Conservation (phyloP, 768 basidiomycete genomes). For the Mrakia hoshinonis region DNA sequence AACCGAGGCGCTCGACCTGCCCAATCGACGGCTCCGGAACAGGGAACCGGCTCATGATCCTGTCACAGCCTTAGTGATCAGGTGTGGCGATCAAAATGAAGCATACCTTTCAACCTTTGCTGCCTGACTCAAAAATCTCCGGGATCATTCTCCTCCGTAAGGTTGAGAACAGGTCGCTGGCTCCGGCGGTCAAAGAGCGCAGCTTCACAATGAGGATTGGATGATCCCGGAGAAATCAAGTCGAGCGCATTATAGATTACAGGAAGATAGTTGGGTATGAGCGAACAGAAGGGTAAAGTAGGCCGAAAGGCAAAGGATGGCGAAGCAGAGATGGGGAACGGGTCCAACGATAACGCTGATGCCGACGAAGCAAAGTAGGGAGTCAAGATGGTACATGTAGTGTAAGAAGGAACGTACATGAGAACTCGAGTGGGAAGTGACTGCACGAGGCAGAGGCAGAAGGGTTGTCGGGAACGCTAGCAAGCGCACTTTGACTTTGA, state of each 20-base stretch:
- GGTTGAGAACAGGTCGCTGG: too few relatives aligned
- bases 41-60: background rate
- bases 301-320: too few relatives aligned
- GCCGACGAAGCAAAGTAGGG: background rate
- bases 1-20: background rate
- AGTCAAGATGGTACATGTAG: background rate
- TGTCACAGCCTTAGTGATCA: too few relatives aligned
- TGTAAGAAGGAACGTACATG: too few relatives aligned
- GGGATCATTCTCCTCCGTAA: too few relatives aligned
- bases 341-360: background rate
- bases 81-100: too few relatives aligned
- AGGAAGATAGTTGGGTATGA: background rate
- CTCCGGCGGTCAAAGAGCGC: too few relatives aligned
- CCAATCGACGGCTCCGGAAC: background rate
- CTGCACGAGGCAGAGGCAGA: background rate
- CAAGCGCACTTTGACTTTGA: constrained; percentile 5
- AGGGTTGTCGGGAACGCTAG: background rate
- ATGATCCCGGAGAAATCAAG: background rate
- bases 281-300: background rate
- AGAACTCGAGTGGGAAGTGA: too few relatives aligned
- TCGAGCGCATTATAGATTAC: too few relatives aligned
- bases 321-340: background rate
- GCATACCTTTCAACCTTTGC: too few relatives aligned
- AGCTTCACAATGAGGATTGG: background rate
- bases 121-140: background rate